A percentile compares a stretch with the other conserved stretches of the same genome.
phyloP scores from a whole-genome alignment of 2,329 filamentous ascomycete genomes.

The Phyllosticta citribraziliensis region DNA sequence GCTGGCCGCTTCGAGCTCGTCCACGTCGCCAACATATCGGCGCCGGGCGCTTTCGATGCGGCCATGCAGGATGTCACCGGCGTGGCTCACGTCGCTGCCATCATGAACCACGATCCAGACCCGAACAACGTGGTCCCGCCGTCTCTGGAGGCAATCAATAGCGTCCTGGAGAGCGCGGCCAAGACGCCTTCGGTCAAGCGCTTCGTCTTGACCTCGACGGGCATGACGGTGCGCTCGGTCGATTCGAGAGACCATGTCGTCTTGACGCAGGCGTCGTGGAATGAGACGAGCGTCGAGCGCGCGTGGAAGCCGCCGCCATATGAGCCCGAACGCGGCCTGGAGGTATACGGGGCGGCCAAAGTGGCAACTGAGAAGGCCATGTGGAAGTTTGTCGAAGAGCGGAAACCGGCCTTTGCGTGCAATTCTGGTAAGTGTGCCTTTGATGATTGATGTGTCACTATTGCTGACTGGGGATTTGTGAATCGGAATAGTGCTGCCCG shows the following conservation, averaged over 20 bases:
- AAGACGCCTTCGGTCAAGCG: not conserved
- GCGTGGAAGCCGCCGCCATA: not conserved
- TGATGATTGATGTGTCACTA: not conserved
- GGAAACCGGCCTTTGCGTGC: slow-evolving; percentile 35
- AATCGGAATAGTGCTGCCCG: not conserved
- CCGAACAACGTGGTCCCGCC: not conserved
- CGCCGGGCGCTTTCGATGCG: not conserved
- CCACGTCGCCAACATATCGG: not conserved
- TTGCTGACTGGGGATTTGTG: not conserved
- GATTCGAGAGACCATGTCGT: not conserved
- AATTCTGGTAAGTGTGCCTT: slow-evolving; percentile 21
- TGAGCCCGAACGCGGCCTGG: slow-evolving; percentile 11
- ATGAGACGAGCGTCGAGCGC: not conserved
- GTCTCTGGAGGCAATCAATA: not conserved
- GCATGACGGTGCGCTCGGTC: not conserved
- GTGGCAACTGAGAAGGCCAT: slow-evolving; percentile 36
- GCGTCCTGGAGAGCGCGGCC: not conserved
- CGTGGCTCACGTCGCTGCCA: not conserved
- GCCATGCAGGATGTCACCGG: not conserved
- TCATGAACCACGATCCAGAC: not conserved
- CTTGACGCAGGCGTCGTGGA: not conserved
- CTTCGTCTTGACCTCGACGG: not conserved
- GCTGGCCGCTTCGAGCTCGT: not conserved
- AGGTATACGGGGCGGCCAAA: slow-evolving; percentile 39
- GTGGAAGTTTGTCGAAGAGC: slow-evolving; percentile 37